Evolutionary conservation across 1,139 yeast genomes (phyloP), one percentile per base, ranked within the genome.

Genomic region (Wickerhamomyces sp.): DNA sequence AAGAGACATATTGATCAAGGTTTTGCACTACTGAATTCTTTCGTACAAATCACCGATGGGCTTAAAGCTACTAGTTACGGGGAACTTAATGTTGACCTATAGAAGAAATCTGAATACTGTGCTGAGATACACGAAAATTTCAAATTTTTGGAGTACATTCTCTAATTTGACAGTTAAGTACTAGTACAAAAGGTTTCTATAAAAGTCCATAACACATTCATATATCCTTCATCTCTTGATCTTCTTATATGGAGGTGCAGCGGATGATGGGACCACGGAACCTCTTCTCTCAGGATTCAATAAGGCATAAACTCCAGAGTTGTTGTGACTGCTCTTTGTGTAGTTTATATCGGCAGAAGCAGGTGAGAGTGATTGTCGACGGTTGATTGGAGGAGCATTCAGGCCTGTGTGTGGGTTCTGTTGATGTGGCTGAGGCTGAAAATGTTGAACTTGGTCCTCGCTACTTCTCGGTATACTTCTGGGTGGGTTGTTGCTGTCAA

Each of bases 401-500:
- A 43, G 35, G 11, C 39, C 36, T 31, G 45, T 42, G 17, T 29
- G 21, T 1, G 40, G 36, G 32, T 44, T 44, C 19, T 28, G 19
- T 1, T 45, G 39, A 33, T 36, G 36, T n/a, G 32, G 27, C n/a
- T 26, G 38, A 23, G 36, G 39, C 11, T 35, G 36, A 6, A 28
- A 33, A 12, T 13, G 18, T 10, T 26, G 36, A 15, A 23, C 13
- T n/a, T 16, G 23, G 6, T 27, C 37, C 6, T 22, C 22, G 11
- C 14, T 29, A 22, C 26, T 14, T 22, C 31, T 15, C 16, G 62
- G 62, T 6, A 55, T 39, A 26, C 59, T 54, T 33, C 61, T 44
- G 22, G 62, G 61, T 15, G 59, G 61, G 28, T 52, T 51, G 29
- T 35, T 45, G 23, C 49, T 51, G 31, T 41, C 21, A 6, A 17